phyloP scores from a whole-genome alignment of 192 early-diverging fungal species.

The Linnemannia zychae region DNA sequence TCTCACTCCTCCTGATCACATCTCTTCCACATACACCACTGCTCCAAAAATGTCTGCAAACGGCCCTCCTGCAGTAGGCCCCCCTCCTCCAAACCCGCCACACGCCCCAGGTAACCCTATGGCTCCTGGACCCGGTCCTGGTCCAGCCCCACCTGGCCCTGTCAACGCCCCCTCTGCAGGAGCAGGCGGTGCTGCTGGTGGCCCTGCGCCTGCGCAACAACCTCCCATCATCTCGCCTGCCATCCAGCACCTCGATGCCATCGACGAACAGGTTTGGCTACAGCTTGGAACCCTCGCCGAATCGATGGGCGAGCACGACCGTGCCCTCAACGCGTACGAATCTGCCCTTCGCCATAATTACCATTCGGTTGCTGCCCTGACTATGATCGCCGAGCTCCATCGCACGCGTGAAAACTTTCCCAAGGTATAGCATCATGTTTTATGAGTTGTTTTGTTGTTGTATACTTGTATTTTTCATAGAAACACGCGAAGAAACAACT shows the following conservation, averaged over 20 bases:
- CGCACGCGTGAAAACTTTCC: conserved; percentile 84
- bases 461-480: background rate
- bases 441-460: background rate
- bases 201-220: conserved; percentile 18
- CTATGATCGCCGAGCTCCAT: conserved; percentile 84
- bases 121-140: conserved; percentile 15
- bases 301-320: conserved; percentile 80
- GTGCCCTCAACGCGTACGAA: conserved; percentile 88
- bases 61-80: conserved; percentile 1
- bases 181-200: conserved; percentile 13
- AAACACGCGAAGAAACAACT: background rate
- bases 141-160: background rate
- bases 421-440: conserved; percentile 56
- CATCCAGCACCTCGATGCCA: conserved; percentile 55
- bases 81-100: conserved; percentile 2
- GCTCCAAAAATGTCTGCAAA: conserved; percentile 13
- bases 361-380: conserved; percentile 83
- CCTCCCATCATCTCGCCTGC: conserved; percentile 32
- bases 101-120: background rate
- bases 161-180: background rate
- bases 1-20: background rate
- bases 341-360: conserved; percentile 91
- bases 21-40: background rate
- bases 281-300: conserved; percentile 62
- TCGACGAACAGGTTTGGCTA: conserved; percentile 73